These are phyloP conservation scores for Isabelozyma heimii DNA, from an alignment of 805 yeast genomes.

Conservation along the genomic window DNA sequence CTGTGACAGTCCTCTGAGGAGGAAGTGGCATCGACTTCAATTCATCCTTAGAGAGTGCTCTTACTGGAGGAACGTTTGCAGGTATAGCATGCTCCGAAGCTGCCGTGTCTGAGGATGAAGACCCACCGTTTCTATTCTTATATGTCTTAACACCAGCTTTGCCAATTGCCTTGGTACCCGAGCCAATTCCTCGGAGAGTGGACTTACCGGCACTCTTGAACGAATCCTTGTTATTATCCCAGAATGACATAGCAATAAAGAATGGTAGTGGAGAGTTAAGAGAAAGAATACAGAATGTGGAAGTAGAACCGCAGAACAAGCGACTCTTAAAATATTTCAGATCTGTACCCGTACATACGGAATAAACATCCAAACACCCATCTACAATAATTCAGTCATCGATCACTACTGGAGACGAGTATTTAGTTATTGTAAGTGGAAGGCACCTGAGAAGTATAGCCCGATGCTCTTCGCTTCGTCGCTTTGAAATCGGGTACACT, in stretches of 20 bases:
- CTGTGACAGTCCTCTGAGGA: conserved; percentile 39
- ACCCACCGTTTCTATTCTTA: conserved; percentile 28
- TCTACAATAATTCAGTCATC: too few species aligned
- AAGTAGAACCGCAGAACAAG: background rate
- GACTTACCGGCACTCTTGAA: conserved; percentile 50
- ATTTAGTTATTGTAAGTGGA: too few species aligned
- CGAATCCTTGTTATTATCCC: conserved; percentile 48
- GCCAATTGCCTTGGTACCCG: conserved; percentile 46
- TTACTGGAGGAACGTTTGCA: conserved; percentile 4
- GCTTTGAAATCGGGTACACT: too few species aligned
- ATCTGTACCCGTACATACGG: too few species aligned
- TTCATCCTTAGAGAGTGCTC: conserved; percentile 8
- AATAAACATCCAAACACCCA: too few species aligned
- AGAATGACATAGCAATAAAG: conserved; percentile 16
- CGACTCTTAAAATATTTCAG: too few species aligned
- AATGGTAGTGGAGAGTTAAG: background rate
- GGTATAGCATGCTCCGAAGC: conserved; percentile 15
- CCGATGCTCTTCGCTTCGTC: too few species aligned
- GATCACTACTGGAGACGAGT: too few species aligned
- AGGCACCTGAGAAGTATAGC: too few species aligned
- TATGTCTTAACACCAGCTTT: conserved; percentile 53
- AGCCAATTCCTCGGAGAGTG: conserved; percentile 50
- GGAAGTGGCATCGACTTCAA: conserved; percentile 42
- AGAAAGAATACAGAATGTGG: background rate
- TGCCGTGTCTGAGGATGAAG: conserved; percentile 15